Conservation (phyloP, 345 rosid species). For the Microcos paniculata region DNA sequence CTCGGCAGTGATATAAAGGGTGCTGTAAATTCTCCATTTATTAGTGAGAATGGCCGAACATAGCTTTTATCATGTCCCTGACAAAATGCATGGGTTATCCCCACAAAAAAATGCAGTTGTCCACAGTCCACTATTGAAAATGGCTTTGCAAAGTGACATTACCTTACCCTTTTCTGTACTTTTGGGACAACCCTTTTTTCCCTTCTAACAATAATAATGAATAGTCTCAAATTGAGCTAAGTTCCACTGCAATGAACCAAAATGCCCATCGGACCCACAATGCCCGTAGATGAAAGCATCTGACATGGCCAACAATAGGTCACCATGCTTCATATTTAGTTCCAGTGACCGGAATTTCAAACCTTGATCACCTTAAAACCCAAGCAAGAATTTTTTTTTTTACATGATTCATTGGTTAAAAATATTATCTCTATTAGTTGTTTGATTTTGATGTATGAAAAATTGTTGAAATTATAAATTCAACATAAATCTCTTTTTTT, state of each 20-base stretch:
- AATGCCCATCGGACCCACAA: background rate
- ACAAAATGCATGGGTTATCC: slow-evolving; percentile 15
- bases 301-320: too few relatives aligned
- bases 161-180: background rate
- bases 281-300: too few relatives aligned
- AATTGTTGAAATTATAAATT: too few relatives aligned
- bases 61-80: background rate
- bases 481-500: too few relatives aligned
- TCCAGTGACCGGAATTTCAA: too few relatives aligned
- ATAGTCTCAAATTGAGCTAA: background rate
- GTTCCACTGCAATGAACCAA: background rate
- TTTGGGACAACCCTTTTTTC: slow-evolving; percentile 1
- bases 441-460: too few relatives aligned
- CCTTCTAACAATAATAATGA: background rate
- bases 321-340: too few relatives aligned
- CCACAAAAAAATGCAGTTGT: slow-evolving; percentile 3
- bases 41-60: slow-evolving; percentile 20
- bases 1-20: background rate
- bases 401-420: too few relatives aligned
- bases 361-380: too few relatives aligned
- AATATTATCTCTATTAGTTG: too few relatives aligned
- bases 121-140: slow-evolving; percentile 14
- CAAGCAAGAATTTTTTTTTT: too few relatives aligned
- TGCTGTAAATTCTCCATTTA: background rate
- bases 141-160: background rate